These are phyloP conservation scores for Gyrodon lividus DNA, from an alignment of 768 basidiomycete genomes.

Conservation along the genomic window DNA sequence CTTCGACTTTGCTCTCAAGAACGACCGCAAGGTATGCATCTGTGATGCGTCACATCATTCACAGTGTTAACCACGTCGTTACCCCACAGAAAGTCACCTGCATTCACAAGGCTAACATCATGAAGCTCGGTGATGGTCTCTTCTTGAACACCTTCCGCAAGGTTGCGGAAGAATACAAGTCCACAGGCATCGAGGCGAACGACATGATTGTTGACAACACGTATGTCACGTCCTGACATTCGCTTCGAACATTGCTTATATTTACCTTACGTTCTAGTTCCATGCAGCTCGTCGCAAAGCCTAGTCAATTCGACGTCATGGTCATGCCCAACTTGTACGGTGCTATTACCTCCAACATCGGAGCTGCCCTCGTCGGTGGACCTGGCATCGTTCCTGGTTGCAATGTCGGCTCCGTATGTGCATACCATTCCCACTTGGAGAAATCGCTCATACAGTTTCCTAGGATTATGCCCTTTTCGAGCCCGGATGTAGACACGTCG, in stretches of 20 bases:
- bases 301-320: conserved; percentile 98
- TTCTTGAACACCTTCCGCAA: conserved; percentile 98
- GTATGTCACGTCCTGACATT: conserved; percentile 40
- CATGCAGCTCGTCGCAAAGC: conserved; percentile 98
- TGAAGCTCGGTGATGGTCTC: conserved; percentile 99
- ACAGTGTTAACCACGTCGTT: conserved; percentile 4
- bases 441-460: background rate
- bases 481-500: conserved; percentile 95
- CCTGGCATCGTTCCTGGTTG: conserved; percentile 98
- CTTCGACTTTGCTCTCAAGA: conserved; percentile 98
- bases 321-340: conserved; percentile 98
- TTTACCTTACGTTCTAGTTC: conserved; percentile 49
- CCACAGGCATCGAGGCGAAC: conserved; percentile 86
- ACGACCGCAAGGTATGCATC: conserved; percentile 82
- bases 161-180: conserved; percentile 95
- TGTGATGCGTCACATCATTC: background rate
- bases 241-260: background rate
- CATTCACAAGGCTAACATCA: conserved; percentile 99
- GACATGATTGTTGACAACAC: conserved; percentile 99
- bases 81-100: conserved; percentile 90
- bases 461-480: conserved; percentile 98
- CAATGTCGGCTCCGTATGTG: conserved; percentile 86
- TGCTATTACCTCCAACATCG: conserved; percentile 97
- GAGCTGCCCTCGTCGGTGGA: conserved; percentile 96
- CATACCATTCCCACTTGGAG: background rate